Evolutionary conservation across 1,284 basidiomycete species (phyloP), one percentile per base, ranked within the genome.

Genomic region (Leucoagaricus sp.): DNA sequence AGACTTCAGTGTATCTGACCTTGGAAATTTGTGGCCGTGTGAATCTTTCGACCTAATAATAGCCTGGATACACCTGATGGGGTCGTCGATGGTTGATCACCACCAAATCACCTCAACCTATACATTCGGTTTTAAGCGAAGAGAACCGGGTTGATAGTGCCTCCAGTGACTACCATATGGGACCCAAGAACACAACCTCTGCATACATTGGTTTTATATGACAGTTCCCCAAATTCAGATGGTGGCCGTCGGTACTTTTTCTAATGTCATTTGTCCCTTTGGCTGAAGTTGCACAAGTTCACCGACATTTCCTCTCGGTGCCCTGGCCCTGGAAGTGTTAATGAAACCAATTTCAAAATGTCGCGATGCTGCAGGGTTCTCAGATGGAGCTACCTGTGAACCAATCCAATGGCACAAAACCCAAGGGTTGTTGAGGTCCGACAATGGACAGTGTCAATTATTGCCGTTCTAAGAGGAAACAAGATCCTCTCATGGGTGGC

Each of bases 121-220:
- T 44, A 4, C 3, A 51, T 40, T 51, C 36, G 49, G 34, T 28
- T 15, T 42, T 31, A 52, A 33, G 40, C 41, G 15, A 33, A 40
- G 8, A 52, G 50, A 34, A 44, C 41, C 50, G 50, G 29, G 50
- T 52, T 52, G 41, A 52, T 52, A 21, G 10, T 42, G 19, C 5
- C 21, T 17, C 17, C 19, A 23, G 41, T 21, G 10, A 8, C 41
- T 10, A 42, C 17, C 5, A 4, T 42, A 19, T n/a, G 4, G 23
- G 17, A 13, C 19, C 9, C 41, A 31, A 40, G 36, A 50, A 7
- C 3, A 13, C 4, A 10, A 17, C 23, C 25, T 40, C n/a, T 8
- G 13, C 5, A 15, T 8, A 10, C 45, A n/a, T 46, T 6, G 5
- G 8, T 15, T 45, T 13, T 29, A 28, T 17, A 21, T 9, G 41